phyloP scores from a whole-genome alignment of 1,284 basidiomycete genomes.

The Ceratobasidium sp. region DNA sequence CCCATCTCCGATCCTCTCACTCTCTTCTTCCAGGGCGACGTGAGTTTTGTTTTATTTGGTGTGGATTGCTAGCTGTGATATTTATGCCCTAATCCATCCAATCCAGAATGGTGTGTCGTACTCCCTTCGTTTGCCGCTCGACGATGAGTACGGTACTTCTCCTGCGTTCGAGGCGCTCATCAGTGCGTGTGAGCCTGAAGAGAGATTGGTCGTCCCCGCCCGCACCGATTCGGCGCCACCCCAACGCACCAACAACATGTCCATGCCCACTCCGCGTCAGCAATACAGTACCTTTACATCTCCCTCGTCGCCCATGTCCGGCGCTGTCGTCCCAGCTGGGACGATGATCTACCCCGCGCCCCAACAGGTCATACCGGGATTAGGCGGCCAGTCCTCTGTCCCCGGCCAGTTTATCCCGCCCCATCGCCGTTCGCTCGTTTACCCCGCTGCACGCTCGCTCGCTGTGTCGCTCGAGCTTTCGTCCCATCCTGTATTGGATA shows the following conservation, averaged over 20 bases:
- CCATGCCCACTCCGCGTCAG: slow-evolving; percentile 36
- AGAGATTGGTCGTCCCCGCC: slow-evolving; percentile 52
- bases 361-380: neutral
- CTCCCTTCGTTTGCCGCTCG: slow-evolving; percentile 83
- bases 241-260: slow-evolving; percentile 26
- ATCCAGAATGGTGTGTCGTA: slow-evolving; percentile 79
- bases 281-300: slow-evolving; percentile 37
- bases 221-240: slow-evolving; percentile 43
- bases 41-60: slow-evolving; percentile 56
- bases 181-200: slow-evolving; percentile 69
- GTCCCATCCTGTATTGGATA: slow-evolving; percentile 82
- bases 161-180: slow-evolving; percentile 84
- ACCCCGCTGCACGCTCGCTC: slow-evolving; percentile 74
- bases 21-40: slow-evolving; percentile 84
- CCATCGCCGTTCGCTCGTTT: slow-evolving; percentile 43
- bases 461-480: slow-evolving; percentile 81
- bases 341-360: slow-evolving; percentile 40
- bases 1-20: slow-evolving; percentile 73
- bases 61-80: neutral
- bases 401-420: slow-evolving; percentile 43
- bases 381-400: slow-evolving; percentile 2
- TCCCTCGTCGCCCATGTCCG: slow-evolving; percentile 43
- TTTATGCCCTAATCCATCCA: slow-evolving; percentile 32
- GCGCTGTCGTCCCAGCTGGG: slow-evolving; percentile 34
- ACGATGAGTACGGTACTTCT: slow-evolving; percentile 78